Evolutionary conservation across 2,329 filamentous ascomycete species (phyloP).

Genomic region (Aspergillus caelatus): DNA sequence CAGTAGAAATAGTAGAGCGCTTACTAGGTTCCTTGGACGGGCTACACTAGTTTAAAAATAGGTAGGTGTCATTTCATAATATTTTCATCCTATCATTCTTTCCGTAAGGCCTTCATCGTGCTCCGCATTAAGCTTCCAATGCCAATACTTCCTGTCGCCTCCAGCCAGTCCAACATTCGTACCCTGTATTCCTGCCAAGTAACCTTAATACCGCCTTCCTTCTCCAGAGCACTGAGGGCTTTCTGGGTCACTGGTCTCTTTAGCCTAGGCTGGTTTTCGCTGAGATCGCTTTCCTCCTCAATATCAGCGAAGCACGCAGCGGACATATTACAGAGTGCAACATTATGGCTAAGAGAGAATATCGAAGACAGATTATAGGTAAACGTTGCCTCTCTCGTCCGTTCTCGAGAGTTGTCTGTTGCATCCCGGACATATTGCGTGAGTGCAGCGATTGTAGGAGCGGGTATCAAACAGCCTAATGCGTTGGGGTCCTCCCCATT

Average conservation of each 20-base stretch:
- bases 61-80: not conserved
- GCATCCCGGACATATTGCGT: conserved; percentile 45
- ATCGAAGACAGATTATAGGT: conserved; percentile 40
- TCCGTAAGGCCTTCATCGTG: conserved; percentile 76
- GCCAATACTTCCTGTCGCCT: conserved; percentile 65
- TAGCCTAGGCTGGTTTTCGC: conserved; percentile 28
- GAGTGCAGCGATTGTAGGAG: conserved; percentile 48
- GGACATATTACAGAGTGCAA: conserved; percentile 49
- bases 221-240: conserved; percentile 64
- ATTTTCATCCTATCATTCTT: conserved; percentile 30
- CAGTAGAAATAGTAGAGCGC: not conserved
- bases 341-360: conserved; percentile 54
- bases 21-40: not conserved
- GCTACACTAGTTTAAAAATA: not conserved
- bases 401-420: conserved; percentile 37
- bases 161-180: conserved; percentile 70
- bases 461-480: conserved; percentile 55
- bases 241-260: conserved; percentile 66
- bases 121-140: conserved; percentile 74
- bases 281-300: conserved; percentile 47
- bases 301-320: conserved; percentile 51
- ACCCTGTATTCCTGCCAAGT: conserved; percentile 76
- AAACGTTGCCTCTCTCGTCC: conserved; percentile 34
- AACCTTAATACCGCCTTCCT: conserved; percentile 66
- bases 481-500: conserved; percentile 65